Evolutionary conservation across 2,329 filamentous ascomycete genomes (phyloP).

Genomic region (Colletotrichum cuscutae): DNA sequence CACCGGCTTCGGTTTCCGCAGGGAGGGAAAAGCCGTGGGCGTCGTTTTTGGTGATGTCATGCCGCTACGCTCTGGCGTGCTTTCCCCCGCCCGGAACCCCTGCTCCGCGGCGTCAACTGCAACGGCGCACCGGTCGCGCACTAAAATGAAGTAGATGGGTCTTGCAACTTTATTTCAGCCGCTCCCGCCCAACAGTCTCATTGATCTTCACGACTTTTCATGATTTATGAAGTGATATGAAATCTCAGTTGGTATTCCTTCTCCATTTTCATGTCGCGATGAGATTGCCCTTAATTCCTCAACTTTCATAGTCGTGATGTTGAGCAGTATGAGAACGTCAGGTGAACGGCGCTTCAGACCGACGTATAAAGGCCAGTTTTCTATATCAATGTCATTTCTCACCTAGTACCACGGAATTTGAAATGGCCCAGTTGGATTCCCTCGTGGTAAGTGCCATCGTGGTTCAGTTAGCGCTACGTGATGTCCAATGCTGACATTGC

Average conservation of each 20-base stretch:
- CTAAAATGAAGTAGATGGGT: not conserved
- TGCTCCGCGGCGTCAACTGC: not conserved
- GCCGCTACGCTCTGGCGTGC: conserved; percentile 29
- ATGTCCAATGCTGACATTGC: not conserved
- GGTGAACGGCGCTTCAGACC: no score
- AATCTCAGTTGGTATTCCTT: not conserved
- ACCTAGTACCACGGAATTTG: accelerated
- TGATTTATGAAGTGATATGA: not conserved
- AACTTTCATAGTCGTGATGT: not conserved
- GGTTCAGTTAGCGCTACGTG: not conserved
- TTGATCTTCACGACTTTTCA: not conserved
- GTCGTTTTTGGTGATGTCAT: conserved; percentile 29
- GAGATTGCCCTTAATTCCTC: not conserved
- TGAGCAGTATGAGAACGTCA: not conserved
- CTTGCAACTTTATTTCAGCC: conserved; percentile 1
- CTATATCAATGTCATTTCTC: not conserved
- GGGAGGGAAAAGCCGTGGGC: not conserved
- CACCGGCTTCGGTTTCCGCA: not conserved
- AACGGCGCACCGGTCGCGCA: not conserved
- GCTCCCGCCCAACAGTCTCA: not conserved
- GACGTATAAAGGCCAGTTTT: not conserved
- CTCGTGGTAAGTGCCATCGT: not conserved
- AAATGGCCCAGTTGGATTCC: not conserved
- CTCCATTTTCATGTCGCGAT: not conserved
- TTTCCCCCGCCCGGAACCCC: conserved; percentile 19